A percentile compares a stretch with the other conserved stretches of the same genome.
These are phyloP conservation scores for Lonicera japonica DNA, from an alignment of 129 eudicot species.

Conservation along the genomic window DNA sequence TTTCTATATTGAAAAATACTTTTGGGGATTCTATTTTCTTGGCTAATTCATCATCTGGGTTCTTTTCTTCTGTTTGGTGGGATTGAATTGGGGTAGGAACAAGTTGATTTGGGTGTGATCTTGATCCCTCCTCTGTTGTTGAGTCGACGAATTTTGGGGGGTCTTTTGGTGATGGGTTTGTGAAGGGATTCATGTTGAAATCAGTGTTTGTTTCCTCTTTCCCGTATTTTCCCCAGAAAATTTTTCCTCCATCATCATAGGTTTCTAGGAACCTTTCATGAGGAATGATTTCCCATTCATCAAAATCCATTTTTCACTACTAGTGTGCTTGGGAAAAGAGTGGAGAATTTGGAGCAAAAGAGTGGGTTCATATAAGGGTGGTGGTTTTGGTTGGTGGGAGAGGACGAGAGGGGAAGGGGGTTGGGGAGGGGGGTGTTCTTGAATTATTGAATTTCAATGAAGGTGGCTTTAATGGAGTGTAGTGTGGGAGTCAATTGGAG, in stretches of 20 bases:
- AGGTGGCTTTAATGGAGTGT: slow-evolving; percentile 40
- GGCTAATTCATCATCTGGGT: slow-evolving; percentile 21
- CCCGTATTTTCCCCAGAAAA: slow-evolving; percentile 35
- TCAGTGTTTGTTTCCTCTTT: slow-evolving; percentile 25
- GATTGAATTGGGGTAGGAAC: slow-evolving; percentile 44
- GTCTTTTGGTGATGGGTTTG: slow-evolving; percentile 24
- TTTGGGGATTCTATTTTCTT: slow-evolving; percentile 28
- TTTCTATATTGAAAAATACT: slow-evolving; percentile 78
- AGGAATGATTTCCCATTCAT: slow-evolving; percentile 72
- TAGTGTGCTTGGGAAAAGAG: slow-evolving; percentile 6
- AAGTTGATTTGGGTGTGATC: slow-evolving; percentile 26
- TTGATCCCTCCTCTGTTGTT: slow-evolving; percentile 17
- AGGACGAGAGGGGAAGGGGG: not conserved
- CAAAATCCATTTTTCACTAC: slow-evolving; percentile 54
- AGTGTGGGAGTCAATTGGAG: slow-evolving; percentile 42
- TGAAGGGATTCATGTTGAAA: slow-evolving; percentile 50
- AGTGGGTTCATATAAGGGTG: slow-evolving; percentile 4
- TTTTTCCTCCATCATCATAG: slow-evolving; percentile 46
- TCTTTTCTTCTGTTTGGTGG: slow-evolving; percentile 10
- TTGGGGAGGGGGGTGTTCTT: slow-evolving; percentile 2
- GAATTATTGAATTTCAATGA: slow-evolving; percentile 34
- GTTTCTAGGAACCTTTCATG: slow-evolving; percentile 62
- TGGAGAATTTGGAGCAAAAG: not conserved
- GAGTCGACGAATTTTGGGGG: slow-evolving; percentile 47
- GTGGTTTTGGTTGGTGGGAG: not conserved